A percentile compares a stretch with the other conserved stretches of the same genome.
These are phyloP conservation scores for Rhodosporidiobolus odoratus DNA, from an alignment of 768 basidiomycete species.

Conservation along the genomic window DNA sequence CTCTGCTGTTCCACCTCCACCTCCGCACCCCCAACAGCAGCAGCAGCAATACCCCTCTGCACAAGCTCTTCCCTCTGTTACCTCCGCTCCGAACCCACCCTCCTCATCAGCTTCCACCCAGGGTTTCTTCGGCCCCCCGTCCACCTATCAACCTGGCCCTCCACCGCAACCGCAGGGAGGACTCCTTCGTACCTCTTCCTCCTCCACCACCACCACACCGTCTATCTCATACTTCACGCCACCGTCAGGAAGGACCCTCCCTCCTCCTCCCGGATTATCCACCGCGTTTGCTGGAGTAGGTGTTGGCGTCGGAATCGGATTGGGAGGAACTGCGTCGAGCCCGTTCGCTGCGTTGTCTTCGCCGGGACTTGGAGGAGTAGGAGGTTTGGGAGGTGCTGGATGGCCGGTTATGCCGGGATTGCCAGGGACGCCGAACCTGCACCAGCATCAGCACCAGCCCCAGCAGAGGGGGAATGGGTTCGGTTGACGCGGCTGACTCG, in stretches of 20 bases:
- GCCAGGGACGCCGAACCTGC: not conserved
- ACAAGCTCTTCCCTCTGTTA: not conserved
- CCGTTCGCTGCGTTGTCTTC: not conserved
- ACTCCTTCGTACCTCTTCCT: no score
- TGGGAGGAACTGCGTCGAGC: not conserved
- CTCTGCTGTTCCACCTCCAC: not conserved
- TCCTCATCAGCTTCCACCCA: not conserved
- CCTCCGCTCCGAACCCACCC: not conserved
- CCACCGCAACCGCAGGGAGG: no score
- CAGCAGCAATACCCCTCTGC: not conserved
- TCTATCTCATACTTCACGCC: no score
- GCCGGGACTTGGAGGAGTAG: not conserved
- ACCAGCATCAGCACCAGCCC: no score
- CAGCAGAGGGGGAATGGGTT: not conserved
- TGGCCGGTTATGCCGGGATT: not conserved
- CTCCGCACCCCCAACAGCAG: not conserved
- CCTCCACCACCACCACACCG: not conserved
- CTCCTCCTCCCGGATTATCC: slow-evolving; percentile 7
- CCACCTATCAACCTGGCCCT: no score
- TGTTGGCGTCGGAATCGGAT: not conserved
- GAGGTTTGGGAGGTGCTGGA: not conserved
- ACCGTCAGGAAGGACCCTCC: not conserved
- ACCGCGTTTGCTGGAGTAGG: slow-evolving; percentile 16
- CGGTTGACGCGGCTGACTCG: no score
- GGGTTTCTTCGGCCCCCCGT: no score